Evolutionary conservation across 1,139 yeast species (phyloP).

Genomic region (Suzukiozyma palmioleophila): DNA sequence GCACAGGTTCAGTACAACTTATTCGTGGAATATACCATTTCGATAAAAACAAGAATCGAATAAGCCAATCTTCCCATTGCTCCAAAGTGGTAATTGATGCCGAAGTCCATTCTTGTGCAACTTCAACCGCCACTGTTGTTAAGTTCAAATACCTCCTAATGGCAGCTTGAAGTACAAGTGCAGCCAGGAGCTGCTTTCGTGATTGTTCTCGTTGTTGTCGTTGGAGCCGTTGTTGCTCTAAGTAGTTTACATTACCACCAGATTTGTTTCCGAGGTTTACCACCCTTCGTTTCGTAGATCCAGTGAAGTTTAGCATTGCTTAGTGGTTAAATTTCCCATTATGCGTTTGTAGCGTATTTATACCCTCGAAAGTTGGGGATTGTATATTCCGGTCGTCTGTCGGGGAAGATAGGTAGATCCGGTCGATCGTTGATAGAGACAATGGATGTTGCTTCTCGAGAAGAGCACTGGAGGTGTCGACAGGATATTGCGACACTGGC

Average conservation of each 20-base stretch:
- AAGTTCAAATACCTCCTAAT: conserved; percentile 36
- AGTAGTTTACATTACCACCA: conserved; percentile 14
- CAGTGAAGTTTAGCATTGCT: conserved; percentile 57
- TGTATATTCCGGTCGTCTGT: background rate
- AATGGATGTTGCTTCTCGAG: too few species aligned
- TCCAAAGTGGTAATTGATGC: background rate
- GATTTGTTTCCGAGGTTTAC: conserved; percentile 63
- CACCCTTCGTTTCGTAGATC: conserved; percentile 56
- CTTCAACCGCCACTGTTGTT: conserved; percentile 7
- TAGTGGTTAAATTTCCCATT: background rate
- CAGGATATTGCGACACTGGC: too few species aligned
- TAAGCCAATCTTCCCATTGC: conserved; percentile 7
- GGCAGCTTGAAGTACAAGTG: conserved; percentile 44
- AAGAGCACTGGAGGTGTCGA: too few species aligned
- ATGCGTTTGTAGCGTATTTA: background rate
- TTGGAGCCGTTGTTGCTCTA: conserved; percentile 62
- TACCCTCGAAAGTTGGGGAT: background rate
- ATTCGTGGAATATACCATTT: conserved; percentile 12
- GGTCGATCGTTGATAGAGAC: too few species aligned
- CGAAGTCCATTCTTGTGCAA: conserved; percentile 9
- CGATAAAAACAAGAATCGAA: conserved; percentile 10
- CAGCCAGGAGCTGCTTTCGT: conserved; percentile 47
- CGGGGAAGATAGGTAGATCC: background rate
- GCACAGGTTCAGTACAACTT: background rate
- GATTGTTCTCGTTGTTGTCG: conserved; percentile 60